Conservation (phyloP, 2,329 filamentous ascomycete genomes). For the Paecilomyces formosus region DNA sequence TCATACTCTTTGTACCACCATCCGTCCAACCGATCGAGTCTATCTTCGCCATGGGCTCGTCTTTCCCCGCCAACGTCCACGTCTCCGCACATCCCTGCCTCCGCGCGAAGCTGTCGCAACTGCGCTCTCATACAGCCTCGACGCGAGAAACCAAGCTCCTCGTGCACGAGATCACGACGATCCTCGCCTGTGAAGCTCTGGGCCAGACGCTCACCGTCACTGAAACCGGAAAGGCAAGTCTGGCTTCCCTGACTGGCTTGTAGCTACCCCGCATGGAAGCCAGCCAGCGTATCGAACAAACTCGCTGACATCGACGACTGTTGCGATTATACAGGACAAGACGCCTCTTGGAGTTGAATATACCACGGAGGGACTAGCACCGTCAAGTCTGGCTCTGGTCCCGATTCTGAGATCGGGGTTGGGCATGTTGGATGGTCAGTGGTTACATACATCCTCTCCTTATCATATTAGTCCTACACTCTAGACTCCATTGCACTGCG, state of each 20-base stretch:
- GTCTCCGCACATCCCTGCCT: conserved; percentile 82
- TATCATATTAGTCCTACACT: no score
- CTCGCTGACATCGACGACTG: neutral
- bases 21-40: neutral
- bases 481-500: neutral
- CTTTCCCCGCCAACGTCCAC: conserved; percentile 54
- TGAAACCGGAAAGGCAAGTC: conserved; percentile 56
- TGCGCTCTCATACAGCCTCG: conserved; percentile 64
- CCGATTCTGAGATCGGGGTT: conserved; percentile 90
- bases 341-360: conserved; percentile 76
- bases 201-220: conserved; percentile 52
- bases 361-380: conserved; percentile 55
- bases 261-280: no score
- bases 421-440: conserved; percentile 75
- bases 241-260: neutral
- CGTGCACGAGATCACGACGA: conserved; percentile 77
- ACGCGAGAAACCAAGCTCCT: conserved; percentile 72
- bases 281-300: no score
- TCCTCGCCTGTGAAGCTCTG: conserved; percentile 77
- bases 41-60: conserved; percentile 11
- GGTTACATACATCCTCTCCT: neutral
- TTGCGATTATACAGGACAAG: conserved; percentile 49
- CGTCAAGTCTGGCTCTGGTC: conserved; percentile 67
- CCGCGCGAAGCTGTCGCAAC: conserved; percentile 78
- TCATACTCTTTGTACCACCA: conserved; percentile 1